Evolutionary conservation across 371 early-diverging fungal genomes (phyloP).

Genomic region (Mucor mucedo): DNA sequence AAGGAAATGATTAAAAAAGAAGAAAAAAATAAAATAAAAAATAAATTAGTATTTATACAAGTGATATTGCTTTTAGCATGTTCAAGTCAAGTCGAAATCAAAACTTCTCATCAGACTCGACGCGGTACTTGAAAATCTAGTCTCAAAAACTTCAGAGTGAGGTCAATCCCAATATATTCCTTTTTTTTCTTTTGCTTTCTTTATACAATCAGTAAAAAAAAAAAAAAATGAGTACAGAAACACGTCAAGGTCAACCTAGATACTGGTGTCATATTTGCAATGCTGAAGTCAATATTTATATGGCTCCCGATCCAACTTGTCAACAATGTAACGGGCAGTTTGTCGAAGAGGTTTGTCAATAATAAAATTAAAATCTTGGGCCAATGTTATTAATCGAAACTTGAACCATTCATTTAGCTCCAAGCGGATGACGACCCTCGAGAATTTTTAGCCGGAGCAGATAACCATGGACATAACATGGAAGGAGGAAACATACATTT

Average conservation of each 20-base stretch:
- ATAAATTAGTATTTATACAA: not conserved
- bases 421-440: slow-evolving; percentile 54
- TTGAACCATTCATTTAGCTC: slow-evolving; percentile 28
- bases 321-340: slow-evolving; percentile 69
- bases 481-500: not conserved
- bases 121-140: not conserved
- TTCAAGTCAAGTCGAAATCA: not conserved
- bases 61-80: not conserved
- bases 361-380: no score
- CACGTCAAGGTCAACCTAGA: slow-evolving; percentile 32
- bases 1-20: not conserved
- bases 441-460: slow-evolving; percentile 31
- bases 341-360: slow-evolving; percentile 61
- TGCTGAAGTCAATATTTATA: slow-evolving; percentile 47
- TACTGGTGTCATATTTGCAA: slow-evolving; percentile 54
- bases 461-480: slow-evolving; percentile 6
- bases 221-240: slow-evolving; percentile 23
- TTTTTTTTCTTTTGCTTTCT: not conserved
- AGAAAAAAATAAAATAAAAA: not conserved
- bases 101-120: not conserved
- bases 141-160: not conserved
- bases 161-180: not conserved
- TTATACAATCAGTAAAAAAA: not conserved
- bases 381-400: no score
- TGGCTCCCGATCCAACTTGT: slow-evolving; percentile 67